Conservation (phyloP, 352 stramenopile species). For the Elongisporangium prolatum region DNA sequence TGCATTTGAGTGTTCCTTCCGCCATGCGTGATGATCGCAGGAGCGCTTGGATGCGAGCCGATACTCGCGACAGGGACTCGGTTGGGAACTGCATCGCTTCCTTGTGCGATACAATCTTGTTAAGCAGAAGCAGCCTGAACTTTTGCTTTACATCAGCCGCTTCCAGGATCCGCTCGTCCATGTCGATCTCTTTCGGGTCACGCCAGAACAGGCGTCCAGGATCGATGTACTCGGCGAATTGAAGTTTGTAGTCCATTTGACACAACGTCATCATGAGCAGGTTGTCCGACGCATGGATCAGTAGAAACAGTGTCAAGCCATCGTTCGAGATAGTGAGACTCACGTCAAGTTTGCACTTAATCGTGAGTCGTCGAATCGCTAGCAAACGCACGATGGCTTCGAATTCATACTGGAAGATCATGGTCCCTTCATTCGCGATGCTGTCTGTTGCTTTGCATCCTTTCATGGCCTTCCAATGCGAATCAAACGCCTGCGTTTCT, state of each 20-base stretch:
- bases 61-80: constrained; percentile 37
- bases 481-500: constrained; percentile 17
- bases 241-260: constrained; percentile 43
- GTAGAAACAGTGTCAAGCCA: constrained; percentile 35
- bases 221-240: constrained; percentile 57
- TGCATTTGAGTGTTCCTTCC: constrained; percentile 12
- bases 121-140: constrained; percentile 32
- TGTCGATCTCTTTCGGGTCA: constrained; percentile 34
- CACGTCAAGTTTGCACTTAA: constrained; percentile 50
- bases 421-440: neutral
- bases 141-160: constrained; percentile 44
- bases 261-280: constrained; percentile 56
- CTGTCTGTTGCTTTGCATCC: constrained; percentile 1
- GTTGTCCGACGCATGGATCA: constrained; percentile 56
- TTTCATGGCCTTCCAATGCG: constrained; percentile 18
- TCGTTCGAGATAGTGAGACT: constrained; percentile 48
- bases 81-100: constrained; percentile 36
- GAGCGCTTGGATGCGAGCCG: constrained; percentile 45
- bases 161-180: constrained; percentile 42
- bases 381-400: constrained; percentile 55
- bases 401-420: constrained; percentile 19
- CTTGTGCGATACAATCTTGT: constrained; percentile 26
- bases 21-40: constrained; percentile 23
- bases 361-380: constrained; percentile 40
- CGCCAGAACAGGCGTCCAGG: constrained; percentile 43